phyloP scores from a whole-genome alignment of 768 basidiomycete species.

The Tricholoma saponaceum region DNA sequence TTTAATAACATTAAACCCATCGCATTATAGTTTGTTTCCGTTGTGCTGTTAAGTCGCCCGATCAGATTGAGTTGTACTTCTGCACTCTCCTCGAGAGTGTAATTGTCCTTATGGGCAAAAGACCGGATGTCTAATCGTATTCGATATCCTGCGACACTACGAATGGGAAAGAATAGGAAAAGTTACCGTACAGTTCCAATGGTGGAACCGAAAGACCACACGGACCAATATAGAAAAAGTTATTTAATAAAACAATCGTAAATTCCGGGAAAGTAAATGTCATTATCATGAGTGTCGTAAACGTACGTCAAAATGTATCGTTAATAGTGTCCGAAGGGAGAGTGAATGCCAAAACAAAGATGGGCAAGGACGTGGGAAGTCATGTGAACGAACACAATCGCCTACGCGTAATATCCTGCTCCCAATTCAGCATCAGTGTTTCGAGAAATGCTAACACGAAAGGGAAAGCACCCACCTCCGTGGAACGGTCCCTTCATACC shows the following conservation, averaged over 20 bases:
- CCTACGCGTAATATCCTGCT: conserved; percentile 51
- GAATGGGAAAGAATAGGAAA: neutral
- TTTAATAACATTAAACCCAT: conserved; percentile 29
- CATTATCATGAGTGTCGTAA: conserved; percentile 27
- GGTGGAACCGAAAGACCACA: conserved; percentile 1
- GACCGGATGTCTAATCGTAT: neutral
- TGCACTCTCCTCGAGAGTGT: conserved; percentile 6
- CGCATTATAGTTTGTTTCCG: conserved; percentile 4
- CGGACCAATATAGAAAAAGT: conserved; percentile 9
- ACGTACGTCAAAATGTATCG: conserved; percentile 27
- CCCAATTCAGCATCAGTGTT: conserved; percentile 21
- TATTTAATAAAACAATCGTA: conserved; percentile 23
- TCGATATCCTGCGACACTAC: conserved; percentile 4
- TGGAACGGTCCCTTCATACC: conserved; percentile 59
- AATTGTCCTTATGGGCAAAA: conserved; percentile 11
- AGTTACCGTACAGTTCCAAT: neutral
- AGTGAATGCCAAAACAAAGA: conserved; percentile 22
- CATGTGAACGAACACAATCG: conserved; percentile 12
- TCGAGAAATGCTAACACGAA: conserved; percentile 12
- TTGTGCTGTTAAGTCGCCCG: conserved; percentile 5
- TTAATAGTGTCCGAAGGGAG: conserved; percentile 23
- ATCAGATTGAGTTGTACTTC: conserved; percentile 15
- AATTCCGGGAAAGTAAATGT: conserved; percentile 16
- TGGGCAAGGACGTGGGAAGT: conserved; percentile 23
- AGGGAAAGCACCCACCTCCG: conserved; percentile 46